Evolutionary conservation across 805 yeast species (phyloP).

Genomic region (Sugiyamaella boreocaroliniensis): DNA sequence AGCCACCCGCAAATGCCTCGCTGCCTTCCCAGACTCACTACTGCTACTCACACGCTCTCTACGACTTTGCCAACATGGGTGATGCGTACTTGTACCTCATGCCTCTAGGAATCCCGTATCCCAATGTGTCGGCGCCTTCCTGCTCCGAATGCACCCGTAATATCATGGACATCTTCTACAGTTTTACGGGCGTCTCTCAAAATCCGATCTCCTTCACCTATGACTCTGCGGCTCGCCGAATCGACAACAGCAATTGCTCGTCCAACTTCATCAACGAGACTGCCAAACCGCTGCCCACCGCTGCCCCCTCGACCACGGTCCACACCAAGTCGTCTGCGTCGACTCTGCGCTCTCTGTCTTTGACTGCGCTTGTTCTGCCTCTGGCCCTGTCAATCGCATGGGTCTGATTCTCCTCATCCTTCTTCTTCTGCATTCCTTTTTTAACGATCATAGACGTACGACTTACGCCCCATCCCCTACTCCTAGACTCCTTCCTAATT

Average conservation of each 20-base stretch:
- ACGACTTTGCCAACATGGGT: slow-evolving; percentile 14
- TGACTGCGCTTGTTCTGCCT: not conserved
- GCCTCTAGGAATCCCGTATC: slow-evolving; percentile 26
- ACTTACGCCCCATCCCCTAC: too few species aligned
- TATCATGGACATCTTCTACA: slow-evolving; percentile 23
- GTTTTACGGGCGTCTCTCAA: slow-evolving; percentile 19
- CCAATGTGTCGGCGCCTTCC: slow-evolving; percentile 17
- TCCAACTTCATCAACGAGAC: slow-evolving; percentile 9
- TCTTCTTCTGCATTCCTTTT: not conserved
- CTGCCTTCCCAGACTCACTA: slow-evolving; percentile 10
- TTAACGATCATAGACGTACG: not conserved
- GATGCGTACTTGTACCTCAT: slow-evolving; percentile 28
- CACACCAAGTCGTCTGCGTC: not conserved
- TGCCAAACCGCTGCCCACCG: slow-evolving; percentile 6
- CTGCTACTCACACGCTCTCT: slow-evolving; percentile 27
- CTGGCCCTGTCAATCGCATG: not conserved
- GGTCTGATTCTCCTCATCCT: not conserved
- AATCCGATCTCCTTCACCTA: slow-evolving; percentile 25
- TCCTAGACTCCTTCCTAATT: too few species aligned
- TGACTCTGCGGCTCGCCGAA: slow-evolving; percentile 21
- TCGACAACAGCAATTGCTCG: slow-evolving; percentile 20
- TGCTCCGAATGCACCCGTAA: slow-evolving; percentile 24
- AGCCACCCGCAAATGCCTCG: slow-evolving; percentile 1
- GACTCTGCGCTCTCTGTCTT: not conserved
- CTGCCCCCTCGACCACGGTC: not conserved